Evolutionary conservation across 2,329 filamentous ascomycete species (phyloP).

Genomic region (Colletotrichum truncatum): DNA sequence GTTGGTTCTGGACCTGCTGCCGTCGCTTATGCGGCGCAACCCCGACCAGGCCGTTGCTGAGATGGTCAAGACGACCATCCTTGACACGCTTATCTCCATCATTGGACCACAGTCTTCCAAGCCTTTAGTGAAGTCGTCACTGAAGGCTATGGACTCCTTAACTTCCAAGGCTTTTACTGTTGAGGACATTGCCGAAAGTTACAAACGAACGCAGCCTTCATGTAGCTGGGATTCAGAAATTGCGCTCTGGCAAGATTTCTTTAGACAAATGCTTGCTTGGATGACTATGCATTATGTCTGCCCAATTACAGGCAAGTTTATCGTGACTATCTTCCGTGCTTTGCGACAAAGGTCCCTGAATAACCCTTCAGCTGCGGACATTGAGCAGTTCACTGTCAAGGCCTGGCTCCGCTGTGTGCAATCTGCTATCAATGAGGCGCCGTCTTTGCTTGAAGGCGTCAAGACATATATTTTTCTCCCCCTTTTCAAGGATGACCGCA

Average conservation of each 20-base stretch:
- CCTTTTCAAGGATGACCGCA: constrained; percentile 67
- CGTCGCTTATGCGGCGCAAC: constrained; percentile 60
- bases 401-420: constrained; percentile 68
- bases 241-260: constrained; percentile 58
- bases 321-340: constrained; percentile 64
- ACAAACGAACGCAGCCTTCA: constrained; percentile 42
- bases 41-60: constrained; percentile 48
- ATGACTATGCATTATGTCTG: constrained; percentile 66
- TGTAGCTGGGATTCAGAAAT: constrained; percentile 35
- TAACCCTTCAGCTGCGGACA: constrained; percentile 24
- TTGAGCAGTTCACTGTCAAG: constrained; percentile 45
- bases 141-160: constrained; percentile 74
- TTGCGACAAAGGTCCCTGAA: constrained; percentile 46
- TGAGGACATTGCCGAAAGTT: constrained; percentile 54
- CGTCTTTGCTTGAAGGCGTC: constrained; percentile 66
- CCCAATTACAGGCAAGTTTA: constrained; percentile 67
- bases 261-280: constrained; percentile 61
- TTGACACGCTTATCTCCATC: constrained; percentile 65
- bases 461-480: constrained; percentile 72
- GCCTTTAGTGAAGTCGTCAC: constrained; percentile 73
- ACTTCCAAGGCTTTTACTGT: constrained; percentile 67
- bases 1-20: constrained; percentile 67
- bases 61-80: constrained; percentile 53
- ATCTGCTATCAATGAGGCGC: constrained; percentile 56
- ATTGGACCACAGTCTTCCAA: constrained; percentile 69